Evolutionary conservation across 495 filamentous ascomycete genomes (phyloP), one percentile per base, ranked within the genome.

Genomic region (Daldinia grandis): DNA sequence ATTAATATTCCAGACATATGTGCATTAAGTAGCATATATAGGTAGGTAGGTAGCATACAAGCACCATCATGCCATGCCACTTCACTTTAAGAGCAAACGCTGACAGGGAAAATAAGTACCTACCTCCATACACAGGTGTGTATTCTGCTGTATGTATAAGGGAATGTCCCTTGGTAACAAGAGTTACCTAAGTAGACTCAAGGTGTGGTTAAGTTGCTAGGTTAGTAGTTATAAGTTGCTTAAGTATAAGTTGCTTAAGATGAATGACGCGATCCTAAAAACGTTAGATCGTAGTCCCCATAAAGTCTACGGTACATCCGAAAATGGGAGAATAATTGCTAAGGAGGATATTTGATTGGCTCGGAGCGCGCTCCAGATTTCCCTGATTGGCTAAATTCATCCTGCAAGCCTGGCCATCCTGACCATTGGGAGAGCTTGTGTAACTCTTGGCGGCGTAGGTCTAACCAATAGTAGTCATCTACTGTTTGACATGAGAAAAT

Each of bases 401-500:
- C 7, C 27, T 40, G 30, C 44, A 38, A 27, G 33, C 9, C 35
- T 59, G 35, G n/a, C 21, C 1, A 15, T n/a, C 10, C 51, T 58
- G 31, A 1, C 62, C 68, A 62, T 8, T 66, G 15, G 33, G 17
- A 71, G 58, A 67, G 63, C 58, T 63, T 59, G 58, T 71, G 38
- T 8, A 30, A 58, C 56, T 51, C 62, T 66, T 62, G 51, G 68
- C 62, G 27, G 38, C n/a, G 15, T 17, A 35, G 8, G 0, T 42
- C 21, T 24, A 37, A 28, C 65, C 51, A 68, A 68, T 68, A 10
- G 27, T 25, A 12, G 30, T 47, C 31, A 62, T 1, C 9, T 14
- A 19, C 17, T 19, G 38, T 58, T 66, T 9, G 30, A 71, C 55
- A 51, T 56, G 61, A 42, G 54, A 27, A 27, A 30, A 47, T 53